Base-by-base conservation (phyloP, 2,329 filamentous ascomycete species). In the Fusarium subglutinans region DNA sequence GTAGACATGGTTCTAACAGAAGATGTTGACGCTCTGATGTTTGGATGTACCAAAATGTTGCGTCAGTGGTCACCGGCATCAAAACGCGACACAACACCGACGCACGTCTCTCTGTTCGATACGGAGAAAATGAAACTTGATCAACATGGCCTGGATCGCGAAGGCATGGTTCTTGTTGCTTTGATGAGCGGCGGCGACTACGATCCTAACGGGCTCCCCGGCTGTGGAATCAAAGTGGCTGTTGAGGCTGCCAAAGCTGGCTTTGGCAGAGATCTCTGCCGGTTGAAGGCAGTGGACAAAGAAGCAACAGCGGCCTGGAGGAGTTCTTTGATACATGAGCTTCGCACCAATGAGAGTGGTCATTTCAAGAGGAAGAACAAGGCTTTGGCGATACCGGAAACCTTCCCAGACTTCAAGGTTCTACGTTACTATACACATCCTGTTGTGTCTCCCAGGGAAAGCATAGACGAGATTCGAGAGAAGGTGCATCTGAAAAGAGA, bases 11-110 rank as follows among this genome's bases (percentile, higher is more conserved):
- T 98, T 4, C 86, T 99, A 77, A 98, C 94, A 81, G 95, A 99
- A 81, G 96, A 99, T 85, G 95, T 98, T 48, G 96, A 99, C 80
- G 96, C 96, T 5, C 89, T 98, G 78, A 98, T 98, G 96, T 98
- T 98, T 83, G 96, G 96, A 3, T 96, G 94, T 72, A 91, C 89
- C 0, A 84, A 90, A 43, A 96, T 93, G 0, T 84, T 98, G 47
- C 89, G 94, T 57, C 96, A 94, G 77, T 98, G 94, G 91, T 93
- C 93, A 0, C 88, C 93, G 7, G 94, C 97, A 79, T 87, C 87
- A 18, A 87, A 86, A 50, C 87, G 86, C n/a, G 84, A 87, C 76
- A 93, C 92, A 70, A 85, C 87, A 1, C 94, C 95, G 1, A 98
- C 96, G 0, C 96, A 98, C 79, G 92, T 98, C 60, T 94, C 92